A percentile compares a stretch with the other conserved stretches of the same genome.
Conservation (phyloP, 2,329 filamentous ascomycete species). For the Magnaporthiopsis poae region DNA sequence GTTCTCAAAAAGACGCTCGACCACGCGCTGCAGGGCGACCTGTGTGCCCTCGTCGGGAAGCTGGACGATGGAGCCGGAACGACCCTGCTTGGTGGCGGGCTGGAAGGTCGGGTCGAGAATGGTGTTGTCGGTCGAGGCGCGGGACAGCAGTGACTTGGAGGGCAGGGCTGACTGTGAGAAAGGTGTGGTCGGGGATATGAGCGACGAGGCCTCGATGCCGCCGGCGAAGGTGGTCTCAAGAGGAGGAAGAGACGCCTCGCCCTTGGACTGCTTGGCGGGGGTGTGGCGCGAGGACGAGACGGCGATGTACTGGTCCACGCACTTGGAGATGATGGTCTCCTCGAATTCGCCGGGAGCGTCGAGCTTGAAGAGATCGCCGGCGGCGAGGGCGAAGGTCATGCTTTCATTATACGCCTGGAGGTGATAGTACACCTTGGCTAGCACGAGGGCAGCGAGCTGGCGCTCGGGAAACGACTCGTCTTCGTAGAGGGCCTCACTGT, state of each 20-base stretch:
- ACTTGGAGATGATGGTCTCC: constrained; percentile 97
- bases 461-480: constrained; percentile 90
- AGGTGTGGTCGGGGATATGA: constrained; percentile 82
- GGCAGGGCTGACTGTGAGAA: constrained; percentile 90
- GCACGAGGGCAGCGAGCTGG: constrained; percentile 84
- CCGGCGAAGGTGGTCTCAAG: constrained; percentile 70
- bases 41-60: constrained; percentile 62
- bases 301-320: constrained; percentile 93
- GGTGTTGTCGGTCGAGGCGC: constrained; percentile 58
- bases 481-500: constrained; percentile 91
- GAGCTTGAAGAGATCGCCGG: constrained; percentile 89
- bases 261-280: constrained; percentile 31
- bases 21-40: constrained; percentile 68
- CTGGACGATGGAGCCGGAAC: constrained; percentile 53
- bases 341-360: constrained; percentile 89
- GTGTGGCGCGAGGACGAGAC: constrained; percentile 47
- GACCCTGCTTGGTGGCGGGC: constrained; percentile 41
- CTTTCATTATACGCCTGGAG: constrained; percentile 98
- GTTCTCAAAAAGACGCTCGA: constrained; percentile 82
- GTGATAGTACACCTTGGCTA: constrained; percentile 97
- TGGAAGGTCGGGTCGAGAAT: constrained; percentile 51
- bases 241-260: constrained; percentile 47
- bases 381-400: constrained; percentile 93
- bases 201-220: constrained; percentile 55
- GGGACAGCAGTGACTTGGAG: constrained; percentile 88